phyloP scores from a whole-genome alignment of 768 basidiomycete genomes.

The Tubosaeta sp. region DNA sequence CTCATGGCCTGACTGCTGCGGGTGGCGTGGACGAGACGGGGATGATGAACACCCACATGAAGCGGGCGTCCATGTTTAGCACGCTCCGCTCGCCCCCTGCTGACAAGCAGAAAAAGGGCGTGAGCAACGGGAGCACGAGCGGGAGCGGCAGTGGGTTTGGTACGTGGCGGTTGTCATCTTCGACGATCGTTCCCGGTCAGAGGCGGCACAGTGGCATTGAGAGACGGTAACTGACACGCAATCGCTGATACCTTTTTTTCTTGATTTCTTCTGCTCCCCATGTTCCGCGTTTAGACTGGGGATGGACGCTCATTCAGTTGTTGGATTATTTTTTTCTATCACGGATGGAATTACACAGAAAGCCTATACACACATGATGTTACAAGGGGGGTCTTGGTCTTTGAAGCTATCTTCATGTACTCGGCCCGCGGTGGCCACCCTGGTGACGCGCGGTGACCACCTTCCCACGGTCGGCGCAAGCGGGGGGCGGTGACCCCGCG shows the following conservation, averaged over 20 bases:
- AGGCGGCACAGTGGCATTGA: constrained; percentile 8
- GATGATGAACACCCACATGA: constrained; percentile 27
- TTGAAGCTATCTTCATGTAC: too few relatives aligned
- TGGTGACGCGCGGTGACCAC: too few relatives aligned
- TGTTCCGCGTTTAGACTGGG: too few relatives aligned
- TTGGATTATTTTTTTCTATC: background rate
- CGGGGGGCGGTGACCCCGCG: too few relatives aligned
- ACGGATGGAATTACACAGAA: background rate
- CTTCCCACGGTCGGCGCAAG: too few relatives aligned
- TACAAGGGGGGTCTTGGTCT: too few relatives aligned
- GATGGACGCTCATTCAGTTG: background rate
- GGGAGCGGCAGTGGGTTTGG: constrained; percentile 3
- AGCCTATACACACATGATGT: background rate
- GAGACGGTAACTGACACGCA: background rate
- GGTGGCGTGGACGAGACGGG: constrained; percentile 37
- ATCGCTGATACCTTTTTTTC: background rate
- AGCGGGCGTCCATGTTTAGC: constrained; percentile 8
- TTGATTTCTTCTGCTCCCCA: background rate
- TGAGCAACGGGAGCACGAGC: background rate
- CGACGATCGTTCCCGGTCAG: constrained; percentile 1
- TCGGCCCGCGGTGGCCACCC: too few relatives aligned
- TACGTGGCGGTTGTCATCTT: constrained; percentile 1
- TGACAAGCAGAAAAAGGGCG: background rate
- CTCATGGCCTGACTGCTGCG: background rate
- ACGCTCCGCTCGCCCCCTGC: background rate